Evolutionary conservation across 305 asterid genomes (phyloP), one percentile per base, ranked within the genome.

Genomic region (Fraxinus velutina): DNA sequence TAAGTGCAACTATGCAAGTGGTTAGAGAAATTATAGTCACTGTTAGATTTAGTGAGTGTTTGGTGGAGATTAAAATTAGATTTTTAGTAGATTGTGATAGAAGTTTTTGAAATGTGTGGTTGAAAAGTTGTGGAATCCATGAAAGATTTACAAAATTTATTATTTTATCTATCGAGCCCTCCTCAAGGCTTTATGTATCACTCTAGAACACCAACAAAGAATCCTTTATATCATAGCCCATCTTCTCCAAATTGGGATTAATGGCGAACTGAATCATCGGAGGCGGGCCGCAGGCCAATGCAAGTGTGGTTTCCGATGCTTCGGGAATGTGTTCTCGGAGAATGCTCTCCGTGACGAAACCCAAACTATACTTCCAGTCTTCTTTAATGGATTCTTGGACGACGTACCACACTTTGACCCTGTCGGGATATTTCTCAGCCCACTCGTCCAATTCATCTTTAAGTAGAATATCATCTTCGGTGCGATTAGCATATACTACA

Each of bases 251-350:
- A 84, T 92, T 95, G 0, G 97, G 95, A 80, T 88, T 91, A 60
- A 95, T 92, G 71, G 98, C 98, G 64, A 93, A 93, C 42, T 95
- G 95, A 85, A 95, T 72, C 99, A 95, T 95, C 4, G 97, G 94
- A 66, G 99, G 98, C 21, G 99, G 99, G 29, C 99, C 99, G 13
- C 99, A 95, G 0, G 95, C 98, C 85, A 95, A 82, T 0, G 92
- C 99, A 79, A 95, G 80, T 0, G 93, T 74, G 9, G 81, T 30
- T 10, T 87, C 90, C 22, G 92, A 71, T 30, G 88, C 81, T n/a
- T 66, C 78, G 71, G 99, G 98, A 57, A 95, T 86, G 80, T 93
- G 95, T 85, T 90, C 96, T 72, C 94, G 89, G 84, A 95, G 66
- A 0, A 93, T 76, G 9, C 29, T 73, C 84, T 93, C 98, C 0